Evolutionary conservation across 176 grass and related monocot genomes (phyloP), one percentile per base, ranked within the genome.

Genomic region (Juncus effusus): DNA sequence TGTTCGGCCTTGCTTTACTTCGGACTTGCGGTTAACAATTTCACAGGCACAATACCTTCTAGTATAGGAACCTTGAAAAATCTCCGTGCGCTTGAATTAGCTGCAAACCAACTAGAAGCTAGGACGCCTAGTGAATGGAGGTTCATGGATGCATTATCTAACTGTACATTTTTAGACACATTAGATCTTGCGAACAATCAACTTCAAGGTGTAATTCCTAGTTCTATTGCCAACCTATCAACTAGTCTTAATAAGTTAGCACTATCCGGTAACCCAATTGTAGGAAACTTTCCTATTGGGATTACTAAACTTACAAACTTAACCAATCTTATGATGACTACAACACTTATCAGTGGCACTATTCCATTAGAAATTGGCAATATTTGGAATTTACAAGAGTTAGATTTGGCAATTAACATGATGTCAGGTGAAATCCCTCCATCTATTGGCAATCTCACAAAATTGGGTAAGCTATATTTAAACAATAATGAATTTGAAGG

Each of bases 171-270:
- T 7, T 67, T 86, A 3, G 0, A 38, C 2, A 2, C 0, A 61
- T 40, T 87, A 15, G 11, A 35, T 13, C 40, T 83, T 0, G 0
- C 13, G 11, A 4, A 3, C 3, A 87, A 87, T 56, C 14, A 16
- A 16, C 61, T 87, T 7, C 57, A 69, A 13, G 80, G 85, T 13
- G 8, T 5, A 3, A n/a, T 87, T 6, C 76, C 76, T 2, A 59
- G 40, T 62, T 62, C 80, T 2, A 51, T 83, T 10, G 65, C 52
- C 13, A 83, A 80, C 59, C 72, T 87, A n/a, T 76, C 80, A 0
- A 59, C 72, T 11, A 54, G 16, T 69, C 2, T 87, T 12, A 0
- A 74, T 7, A 0, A 5, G 1, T 73, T 87, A 13, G 0, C 38
- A 7, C 36, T 83, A 59, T 40, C 4, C 19, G 0, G 2, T 0